Conservation (phyloP, 345 rosid genomes). For the Pelargonium nanum region DNA sequence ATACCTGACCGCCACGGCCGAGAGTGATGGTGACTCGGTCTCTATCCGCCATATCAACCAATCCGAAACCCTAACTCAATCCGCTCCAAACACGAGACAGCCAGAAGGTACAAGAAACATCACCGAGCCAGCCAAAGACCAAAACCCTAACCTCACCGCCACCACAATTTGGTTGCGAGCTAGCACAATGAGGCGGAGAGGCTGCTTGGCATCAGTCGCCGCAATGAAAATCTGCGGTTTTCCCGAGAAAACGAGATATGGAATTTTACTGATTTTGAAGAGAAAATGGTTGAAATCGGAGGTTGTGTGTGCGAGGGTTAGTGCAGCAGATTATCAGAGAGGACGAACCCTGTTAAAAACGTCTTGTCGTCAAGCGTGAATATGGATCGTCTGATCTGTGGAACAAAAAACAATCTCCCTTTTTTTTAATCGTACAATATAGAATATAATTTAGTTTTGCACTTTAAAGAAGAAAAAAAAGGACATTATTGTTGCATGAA, state of each 20-base stretch:
- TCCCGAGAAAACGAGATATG: neutral
- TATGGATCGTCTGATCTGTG: neutral
- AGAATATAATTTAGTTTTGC: no score
- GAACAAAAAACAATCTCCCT: no score
- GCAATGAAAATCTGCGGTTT: neutral
- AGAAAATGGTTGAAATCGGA: neutral
- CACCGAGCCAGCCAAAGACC: neutral
- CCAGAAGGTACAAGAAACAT: neutral
- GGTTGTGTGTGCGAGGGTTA: neutral
- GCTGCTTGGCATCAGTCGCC: neutral
- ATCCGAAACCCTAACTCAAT: slow-evolving; percentile 25
- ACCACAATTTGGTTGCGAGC: no score
- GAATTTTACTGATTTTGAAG: neutral
- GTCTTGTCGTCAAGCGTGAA: neutral
- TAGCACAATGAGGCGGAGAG: no score
- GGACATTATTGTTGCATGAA: no score
- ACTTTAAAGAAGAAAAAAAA: no score
- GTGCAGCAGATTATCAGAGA: no score
- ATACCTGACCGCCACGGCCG: slow-evolving; percentile 82
- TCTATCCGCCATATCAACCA: slow-evolving; percentile 51
- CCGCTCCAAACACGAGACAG: neutral
- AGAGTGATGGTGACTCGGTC: slow-evolving; percentile 75
- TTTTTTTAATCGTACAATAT: no score
- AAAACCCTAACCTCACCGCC: neutral
- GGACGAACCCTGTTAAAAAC: neutral